Conservation (phyloP, 208 protist genomes). For the Blastocrithidia nonstop region DNA sequence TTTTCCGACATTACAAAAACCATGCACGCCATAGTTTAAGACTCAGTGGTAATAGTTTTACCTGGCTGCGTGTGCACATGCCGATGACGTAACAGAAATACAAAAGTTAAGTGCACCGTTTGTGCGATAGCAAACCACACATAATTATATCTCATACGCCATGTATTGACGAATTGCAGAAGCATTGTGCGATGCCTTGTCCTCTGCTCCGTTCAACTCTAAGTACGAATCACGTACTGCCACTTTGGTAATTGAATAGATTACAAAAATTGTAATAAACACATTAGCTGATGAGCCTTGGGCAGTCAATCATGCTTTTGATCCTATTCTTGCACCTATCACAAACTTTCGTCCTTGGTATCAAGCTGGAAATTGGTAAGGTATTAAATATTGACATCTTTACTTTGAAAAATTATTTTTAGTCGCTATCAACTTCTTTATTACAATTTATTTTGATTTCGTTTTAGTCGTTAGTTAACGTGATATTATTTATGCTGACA, state of each 20-base stretch:
- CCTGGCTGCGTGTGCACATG: conserved; percentile 35
- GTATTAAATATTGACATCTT: no score
- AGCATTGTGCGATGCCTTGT: conserved; percentile 51
- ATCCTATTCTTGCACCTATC: conserved; percentile 56
- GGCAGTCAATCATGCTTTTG: conserved; percentile 54
- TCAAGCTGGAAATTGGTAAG: conserved; percentile 80
- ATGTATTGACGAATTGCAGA: conserved; percentile 81
- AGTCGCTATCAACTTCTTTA: no score
- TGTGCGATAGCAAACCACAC: conserved; percentile 56
- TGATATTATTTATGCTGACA: no score
- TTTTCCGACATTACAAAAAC: conserved; percentile 62
- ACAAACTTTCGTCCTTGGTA: conserved; percentile 78
- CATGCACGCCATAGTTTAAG: conserved; percentile 34
- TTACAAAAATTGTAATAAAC: conserved; percentile 80
- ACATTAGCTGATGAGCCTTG: conserved; percentile 78
- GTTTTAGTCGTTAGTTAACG: no score
- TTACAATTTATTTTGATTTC: no score
- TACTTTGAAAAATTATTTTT: no score
- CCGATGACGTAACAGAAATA: conserved; percentile 56
- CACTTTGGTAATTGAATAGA: conserved; percentile 51
- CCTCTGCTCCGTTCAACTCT: conserved; percentile 10
- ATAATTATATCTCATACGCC: conserved; percentile 63
- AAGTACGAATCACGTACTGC: conserved; percentile 32
- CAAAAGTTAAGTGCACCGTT: conserved; percentile 40
- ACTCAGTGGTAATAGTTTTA: conserved; percentile 58